A percentile compares a stretch with the other conserved stretches of the same genome.
Evolutionary conservation across 164 flowering plant species (phyloP).

Genomic region (Warburgia ugandensis): DNA sequence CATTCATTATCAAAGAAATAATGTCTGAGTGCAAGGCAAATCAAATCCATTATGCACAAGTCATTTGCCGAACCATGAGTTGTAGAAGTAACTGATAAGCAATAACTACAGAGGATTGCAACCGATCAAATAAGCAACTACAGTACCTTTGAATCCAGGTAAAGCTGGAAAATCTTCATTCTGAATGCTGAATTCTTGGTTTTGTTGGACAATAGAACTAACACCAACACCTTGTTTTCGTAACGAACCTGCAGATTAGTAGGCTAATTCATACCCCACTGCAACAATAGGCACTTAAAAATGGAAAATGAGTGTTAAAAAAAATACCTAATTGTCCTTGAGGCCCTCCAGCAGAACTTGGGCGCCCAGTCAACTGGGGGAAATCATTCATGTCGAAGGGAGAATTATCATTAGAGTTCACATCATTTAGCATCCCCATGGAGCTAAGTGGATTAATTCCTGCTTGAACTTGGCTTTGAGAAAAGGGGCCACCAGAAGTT

Average conservation of each 20-base stretch:
- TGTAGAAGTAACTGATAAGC: too few relatives aligned
- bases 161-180: constrained; percentile 96
- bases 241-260: constrained; percentile 49
- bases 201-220: constrained; percentile 68
- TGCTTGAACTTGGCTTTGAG: too few relatives aligned
- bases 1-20: too few relatives aligned
- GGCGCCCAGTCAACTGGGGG: constrained; percentile 86
- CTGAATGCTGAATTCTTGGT: constrained; percentile 90
- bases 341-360: constrained; percentile 94
- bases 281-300: constrained; percentile 1
- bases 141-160: constrained; percentile 83
- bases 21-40: too few relatives aligned
- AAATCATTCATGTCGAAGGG: constrained; percentile 94
- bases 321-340: constrained; percentile 81
- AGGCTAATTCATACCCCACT: constrained; percentile 3
- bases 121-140: neutral
- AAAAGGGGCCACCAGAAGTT: too few relatives aligned
- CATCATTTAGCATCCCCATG: constrained; percentile 85
- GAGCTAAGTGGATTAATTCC: constrained; percentile 59
- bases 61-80: too few relatives aligned
- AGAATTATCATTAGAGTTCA: constrained; percentile 68
- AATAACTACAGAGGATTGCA: too few relatives aligned
- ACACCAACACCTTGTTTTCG: constrained; percentile 71
- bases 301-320: neutral
- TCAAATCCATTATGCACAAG: too few relatives aligned